These are phyloP conservation scores for Solanum ossicruentum DNA, from an alignment of 257 asterid genomes.

Conservation along the genomic window DNA sequence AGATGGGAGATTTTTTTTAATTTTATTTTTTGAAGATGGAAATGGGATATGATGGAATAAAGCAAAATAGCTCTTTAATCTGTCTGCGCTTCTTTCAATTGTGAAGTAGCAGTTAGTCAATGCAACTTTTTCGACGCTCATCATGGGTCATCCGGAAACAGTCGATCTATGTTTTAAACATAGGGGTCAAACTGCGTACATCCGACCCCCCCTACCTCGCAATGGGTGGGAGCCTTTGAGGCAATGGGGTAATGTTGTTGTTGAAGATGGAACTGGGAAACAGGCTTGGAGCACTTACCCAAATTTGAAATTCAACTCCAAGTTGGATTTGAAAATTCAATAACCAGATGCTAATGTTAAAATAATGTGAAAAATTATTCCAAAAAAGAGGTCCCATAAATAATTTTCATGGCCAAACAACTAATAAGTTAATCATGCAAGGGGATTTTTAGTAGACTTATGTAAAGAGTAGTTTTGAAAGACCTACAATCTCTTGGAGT, in stretches of 20 bases:
- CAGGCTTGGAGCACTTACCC: background rate
- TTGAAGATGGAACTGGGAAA: background rate
- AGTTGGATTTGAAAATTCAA: background rate
- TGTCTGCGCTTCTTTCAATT: too few relatives aligned
- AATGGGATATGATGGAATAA: too few relatives aligned
- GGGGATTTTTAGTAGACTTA: background rate
- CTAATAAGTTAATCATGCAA: background rate
- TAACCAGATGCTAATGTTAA: background rate
- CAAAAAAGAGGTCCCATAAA: background rate
- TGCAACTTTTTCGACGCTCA: too few relatives aligned
- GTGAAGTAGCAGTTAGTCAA: too few relatives aligned
- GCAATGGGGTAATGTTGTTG: too few relatives aligned
- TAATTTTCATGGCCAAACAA: background rate
- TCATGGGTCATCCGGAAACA: too few relatives aligned
- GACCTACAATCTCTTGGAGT: background rate
- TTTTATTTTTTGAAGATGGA: background rate
- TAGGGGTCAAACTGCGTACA: too few relatives aligned
- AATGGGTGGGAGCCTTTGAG: too few relatives aligned
- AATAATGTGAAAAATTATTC: background rate
- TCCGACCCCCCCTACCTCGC: too few relatives aligned
- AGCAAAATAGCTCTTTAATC: too few relatives aligned
- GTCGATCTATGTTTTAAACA: too few relatives aligned
- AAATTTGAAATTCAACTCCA: background rate
- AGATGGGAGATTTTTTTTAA: background rate
- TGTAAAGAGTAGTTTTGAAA: background rate